These are phyloP conservation scores for Cladophialophora carrionii DNA, from an alignment of 2,329 filamentous ascomycete species.

Conservation along the genomic window DNA sequence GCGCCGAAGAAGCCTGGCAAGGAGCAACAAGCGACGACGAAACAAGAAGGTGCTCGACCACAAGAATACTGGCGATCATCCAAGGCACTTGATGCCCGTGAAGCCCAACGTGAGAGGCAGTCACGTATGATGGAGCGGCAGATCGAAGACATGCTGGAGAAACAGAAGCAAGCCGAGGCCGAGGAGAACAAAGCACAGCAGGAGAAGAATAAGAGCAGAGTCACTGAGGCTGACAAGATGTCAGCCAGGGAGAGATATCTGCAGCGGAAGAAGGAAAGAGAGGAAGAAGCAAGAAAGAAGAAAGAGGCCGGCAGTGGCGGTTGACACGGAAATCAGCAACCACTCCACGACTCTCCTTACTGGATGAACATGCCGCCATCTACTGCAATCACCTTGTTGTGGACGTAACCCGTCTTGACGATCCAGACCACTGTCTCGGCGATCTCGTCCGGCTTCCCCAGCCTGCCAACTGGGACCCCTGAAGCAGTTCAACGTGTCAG, in stretches of 20 bases:
- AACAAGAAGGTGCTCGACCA: conserved; percentile 17
- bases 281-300: conserved; percentile 42
- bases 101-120: conserved; percentile 58
- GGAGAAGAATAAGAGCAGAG: conserved; percentile 61
- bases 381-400: conserved; percentile 52
- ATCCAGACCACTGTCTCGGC: conserved; percentile 55
- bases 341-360: conserved; percentile 18
- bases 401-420: conserved; percentile 52
- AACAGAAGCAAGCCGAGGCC: conserved; percentile 61
- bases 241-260: conserved; percentile 66
- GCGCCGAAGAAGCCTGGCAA: conserved; percentile 55
- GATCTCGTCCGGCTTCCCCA: conserved; percentile 53
- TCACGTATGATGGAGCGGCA: conserved; percentile 64
- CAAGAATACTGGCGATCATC: conserved; percentile 35
- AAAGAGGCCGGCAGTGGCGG: conserved; percentile 30
- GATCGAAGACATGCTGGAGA: conserved; percentile 59
- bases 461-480: conserved; percentile 51
- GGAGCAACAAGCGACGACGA: conserved; percentile 21
- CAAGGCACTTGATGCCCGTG: conserved; percentile 46
- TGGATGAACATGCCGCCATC: conserved; percentile 48
- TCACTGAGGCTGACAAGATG: conserved; percentile 61
- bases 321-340: neutral
- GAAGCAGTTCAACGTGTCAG: conserved; percentile 8
- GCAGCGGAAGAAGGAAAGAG: conserved; percentile 60
- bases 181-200: conserved; percentile 58